Percentiles rank a stretch among this genome's conserved stretches.
Evolutionary conservation across 805 yeast genomes (phyloP).

Genomic region (Allodekkera sacchari): DNA sequence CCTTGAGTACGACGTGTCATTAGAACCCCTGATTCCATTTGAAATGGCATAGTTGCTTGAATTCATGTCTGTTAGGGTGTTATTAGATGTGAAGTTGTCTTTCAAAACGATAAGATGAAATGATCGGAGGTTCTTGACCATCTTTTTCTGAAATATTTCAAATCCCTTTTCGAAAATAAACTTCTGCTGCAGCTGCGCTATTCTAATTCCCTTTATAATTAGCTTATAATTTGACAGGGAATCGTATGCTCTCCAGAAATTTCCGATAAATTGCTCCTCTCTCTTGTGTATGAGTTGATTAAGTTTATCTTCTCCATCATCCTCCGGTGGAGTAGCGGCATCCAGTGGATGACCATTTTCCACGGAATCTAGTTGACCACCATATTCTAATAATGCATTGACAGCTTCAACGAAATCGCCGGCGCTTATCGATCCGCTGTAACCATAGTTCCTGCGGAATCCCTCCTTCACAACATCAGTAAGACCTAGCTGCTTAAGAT

Average conservation of each 20-base stretch:
- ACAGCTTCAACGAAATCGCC: conserved; percentile 89
- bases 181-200: conserved; percentile 78
- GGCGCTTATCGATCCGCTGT: conserved; percentile 78
- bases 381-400: conserved; percentile 74
- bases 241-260: conserved; percentile 54
- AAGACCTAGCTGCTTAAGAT: conserved; percentile 67
- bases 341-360: no score
- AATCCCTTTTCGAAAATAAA: conserved; percentile 82
- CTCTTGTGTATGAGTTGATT: conserved; percentile 18
- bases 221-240: conserved; percentile 42
- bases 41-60: conserved; percentile 9
- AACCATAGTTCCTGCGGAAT: conserved; percentile 80
- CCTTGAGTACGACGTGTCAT: conserved; percentile 6
- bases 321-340: conserved; percentile 7
- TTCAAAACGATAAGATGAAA: conserved; percentile 82
- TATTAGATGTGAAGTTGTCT: conserved; percentile 41
- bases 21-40: conserved; percentile 2
- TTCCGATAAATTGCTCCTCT: conserved; percentile 27
- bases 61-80: conserved; percentile 10
- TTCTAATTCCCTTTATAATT: conserved; percentile 62
- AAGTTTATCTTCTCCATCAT: conserved; percentile 18
- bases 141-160: conserved; percentile 76
- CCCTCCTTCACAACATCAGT: conserved; percentile 83
- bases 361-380: conserved; percentile 24
- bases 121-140: conserved; percentile 68